Evolutionary conservation across 2,329 filamentous ascomycete species (phyloP).

Genomic region (Claviceps maximensis): DNA sequence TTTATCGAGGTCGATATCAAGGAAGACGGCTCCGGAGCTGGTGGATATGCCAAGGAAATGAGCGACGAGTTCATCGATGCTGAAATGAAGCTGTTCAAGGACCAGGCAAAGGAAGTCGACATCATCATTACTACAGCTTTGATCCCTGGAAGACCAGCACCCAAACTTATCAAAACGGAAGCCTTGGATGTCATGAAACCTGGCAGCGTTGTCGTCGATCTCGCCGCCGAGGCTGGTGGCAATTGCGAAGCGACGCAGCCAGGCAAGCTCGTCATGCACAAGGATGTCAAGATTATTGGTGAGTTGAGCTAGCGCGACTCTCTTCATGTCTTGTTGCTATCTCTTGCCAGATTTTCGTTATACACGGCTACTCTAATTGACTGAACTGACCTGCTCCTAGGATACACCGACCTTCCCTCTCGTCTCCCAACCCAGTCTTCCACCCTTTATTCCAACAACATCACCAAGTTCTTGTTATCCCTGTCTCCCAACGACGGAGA

Average conservation of each 20-base stretch:
- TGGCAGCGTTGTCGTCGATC: slow-evolving; percentile 75
- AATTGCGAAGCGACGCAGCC: slow-evolving; percentile 75
- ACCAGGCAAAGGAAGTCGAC: slow-evolving; percentile 77
- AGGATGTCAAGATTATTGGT: slow-evolving; percentile 78
- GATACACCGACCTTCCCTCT: slow-evolving; percentile 80
- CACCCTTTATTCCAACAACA: slow-evolving; percentile 86
- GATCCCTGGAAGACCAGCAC: slow-evolving; percentile 72
- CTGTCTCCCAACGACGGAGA: slow-evolving; percentile 66
- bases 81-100: slow-evolving; percentile 84
- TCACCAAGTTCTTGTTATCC: slow-evolving; percentile 75
- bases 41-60: slow-evolving; percentile 89
- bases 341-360: background rate
- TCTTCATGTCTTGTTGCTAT: background rate
- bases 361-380: background rate
- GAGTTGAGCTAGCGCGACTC: slow-evolving; percentile 15
- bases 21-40: slow-evolving; percentile 72
- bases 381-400: slow-evolving; percentile 18
- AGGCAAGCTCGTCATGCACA: slow-evolving; percentile 55
- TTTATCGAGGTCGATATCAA: slow-evolving; percentile 78
- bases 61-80: slow-evolving; percentile 86
- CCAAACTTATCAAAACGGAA: slow-evolving; percentile 68
- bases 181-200: slow-evolving; percentile 81
- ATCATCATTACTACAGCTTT: slow-evolving; percentile 89
- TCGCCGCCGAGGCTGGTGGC: slow-evolving; percentile 76
- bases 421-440: slow-evolving; percentile 79